Evolutionary conservation across 129 eudicot species (phyloP), one percentile per base, ranked within the genome.

Genomic region (Ambrosia artemisiifolia): DNA sequence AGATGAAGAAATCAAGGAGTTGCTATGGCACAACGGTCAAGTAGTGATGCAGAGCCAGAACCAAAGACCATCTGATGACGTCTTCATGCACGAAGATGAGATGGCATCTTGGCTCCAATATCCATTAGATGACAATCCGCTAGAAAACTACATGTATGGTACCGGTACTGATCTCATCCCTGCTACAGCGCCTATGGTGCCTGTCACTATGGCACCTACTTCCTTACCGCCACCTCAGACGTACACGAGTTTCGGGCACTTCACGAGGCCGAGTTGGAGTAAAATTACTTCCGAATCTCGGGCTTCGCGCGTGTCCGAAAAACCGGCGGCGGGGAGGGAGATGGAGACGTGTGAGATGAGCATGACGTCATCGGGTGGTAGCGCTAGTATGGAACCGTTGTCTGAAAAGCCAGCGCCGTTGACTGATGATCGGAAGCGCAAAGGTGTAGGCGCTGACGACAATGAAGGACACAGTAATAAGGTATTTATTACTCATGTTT

Each of bases 21-120:
- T 92, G 14, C 64, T 84, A 34, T 92, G 97, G 96, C 87, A 85
- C 36, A 82, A 92, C 78, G 96, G 96, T 0, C 87, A 86, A 48
- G 86, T 91, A 6, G 86, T 88, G 3, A 68, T 79, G 42, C 88
- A 91, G 33, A 79, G 80, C 67, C 97, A 84, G 66, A 84, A 54
- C 9, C 85, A 78, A 47, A 50, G 70, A 17, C 76, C 68, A 17
- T 63, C 78, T 38, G 81, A 84, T 6, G 33, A 24, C 28, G 1
- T 80, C 63, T 76, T 78, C 79, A 86, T 88, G 81, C 87, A 83
- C 34, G 96, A 86, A 38, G 86, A 84, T 12, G 97, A 86, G 57
- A 86, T 86, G 80, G 73, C 81, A 11, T 67, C 91, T 3, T 92
- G 97, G 97, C 82, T 84, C 61, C 84, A 88, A 56, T 83, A 73